Evolutionary conservation across 257 asterid species (phyloP), one percentile per base, ranked within the genome.

Genomic region (Ehretia macrophylla): DNA sequence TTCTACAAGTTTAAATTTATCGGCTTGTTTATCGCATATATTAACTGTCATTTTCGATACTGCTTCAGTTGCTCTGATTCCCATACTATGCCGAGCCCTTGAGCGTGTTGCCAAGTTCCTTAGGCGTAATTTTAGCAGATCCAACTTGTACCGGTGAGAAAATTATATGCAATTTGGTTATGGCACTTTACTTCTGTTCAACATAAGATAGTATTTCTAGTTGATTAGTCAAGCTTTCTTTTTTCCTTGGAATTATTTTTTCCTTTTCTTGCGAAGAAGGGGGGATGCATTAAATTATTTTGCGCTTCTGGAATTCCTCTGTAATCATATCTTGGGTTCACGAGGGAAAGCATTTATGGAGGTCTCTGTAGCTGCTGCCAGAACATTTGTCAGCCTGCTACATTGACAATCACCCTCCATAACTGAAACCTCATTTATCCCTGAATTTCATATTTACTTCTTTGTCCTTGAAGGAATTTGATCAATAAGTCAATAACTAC

Each of bases 71-170:
- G 87, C 97, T 71, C 69, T 89, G 74, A 74, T 89, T 64, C 99
- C 99, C 51, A 71, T 93, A 63, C 72, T 85, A 40, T 89, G 97
- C 58, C 87, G 88, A 65, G 69, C 94, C 27, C 75, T 84, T 72
- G 97, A 84, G 72, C 87, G 68, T 67, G 86, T 86, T 61, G 95
- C 95, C 1, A 92, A 88, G 84, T 86, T 88, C 79, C 79, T 88
- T 70, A 76, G 91, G 71, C 88, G 82, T 62, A 92, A 92, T 80
- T 88, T 88, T 66, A 79, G 82, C 79, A 73, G 88, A 55, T 88
- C 98, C 66, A 73, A 85, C 57, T 74, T 92, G 83, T 92, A 84
- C 83, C 84, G 93, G 98, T 88, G 60, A 55, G 70, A 50, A 60
- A 58, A 19, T 8, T 21, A 14, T 21, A 4, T 17, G 8, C 27